phyloP scores from a whole-genome alignment of 1,284 basidiomycete species.

The Ceratobasidium sp. region DNA sequence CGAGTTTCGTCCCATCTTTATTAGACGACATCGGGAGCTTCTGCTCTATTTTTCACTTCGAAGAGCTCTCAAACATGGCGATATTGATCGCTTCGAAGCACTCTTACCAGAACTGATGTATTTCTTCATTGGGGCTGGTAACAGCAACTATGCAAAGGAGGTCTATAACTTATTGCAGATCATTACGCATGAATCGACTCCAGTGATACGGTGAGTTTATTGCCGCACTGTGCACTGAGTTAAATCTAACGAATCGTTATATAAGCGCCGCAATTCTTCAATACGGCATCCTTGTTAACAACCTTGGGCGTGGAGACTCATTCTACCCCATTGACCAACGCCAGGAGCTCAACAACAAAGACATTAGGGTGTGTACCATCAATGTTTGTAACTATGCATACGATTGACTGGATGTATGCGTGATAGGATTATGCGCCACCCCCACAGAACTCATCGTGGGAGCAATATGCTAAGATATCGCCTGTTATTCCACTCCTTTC shows the following conservation, averaged over 20 bases:
- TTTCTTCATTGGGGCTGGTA: background rate
- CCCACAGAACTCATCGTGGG: constrained; percentile 8
- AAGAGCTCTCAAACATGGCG: background rate
- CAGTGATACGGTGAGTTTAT: background rate
- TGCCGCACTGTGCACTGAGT: background rate
- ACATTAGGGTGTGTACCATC: background rate
- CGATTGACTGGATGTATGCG: too few species aligned
- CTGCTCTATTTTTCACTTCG: constrained; percentile 1
- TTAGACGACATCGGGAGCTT: background rate
- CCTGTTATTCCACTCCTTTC: background rate
- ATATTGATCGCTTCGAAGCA: background rate
- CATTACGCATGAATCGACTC: background rate
- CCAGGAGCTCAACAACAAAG: constrained; percentile 8
- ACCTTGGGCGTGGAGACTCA: background rate
- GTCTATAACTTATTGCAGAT: background rate
- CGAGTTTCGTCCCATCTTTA: background rate
- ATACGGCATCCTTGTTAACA: constrained; percentile 9
- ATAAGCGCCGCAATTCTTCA: background rate
- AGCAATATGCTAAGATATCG: constrained; percentile 2
- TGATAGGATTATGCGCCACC: background rate
- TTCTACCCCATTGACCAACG: constrained; percentile 19
- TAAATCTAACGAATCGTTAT: background rate
- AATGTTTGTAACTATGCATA: too few species aligned
- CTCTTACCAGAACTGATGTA: background rate
- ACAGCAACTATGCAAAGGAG: constrained; percentile 22